These are phyloP conservation scores for Paraurostyla sp. DNA, from an alignment of 73 alveolate genomes.

Conservation along the genomic window DNA sequence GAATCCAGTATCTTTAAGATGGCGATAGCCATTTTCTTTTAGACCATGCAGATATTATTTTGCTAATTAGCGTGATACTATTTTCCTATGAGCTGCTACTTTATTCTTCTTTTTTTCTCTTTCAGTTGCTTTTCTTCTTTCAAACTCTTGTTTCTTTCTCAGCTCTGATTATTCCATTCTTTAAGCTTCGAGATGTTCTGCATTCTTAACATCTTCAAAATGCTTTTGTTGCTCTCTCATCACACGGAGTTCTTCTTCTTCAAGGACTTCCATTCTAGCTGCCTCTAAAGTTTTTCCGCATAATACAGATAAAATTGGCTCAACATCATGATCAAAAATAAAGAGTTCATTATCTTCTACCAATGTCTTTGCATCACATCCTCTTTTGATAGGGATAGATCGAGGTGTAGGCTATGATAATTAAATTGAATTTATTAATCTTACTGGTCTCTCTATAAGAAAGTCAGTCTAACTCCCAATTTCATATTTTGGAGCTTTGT, in stretches of 20 bases:
- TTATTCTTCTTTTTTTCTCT: constrained; percentile 70
- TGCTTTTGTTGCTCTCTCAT: constrained; percentile 92
- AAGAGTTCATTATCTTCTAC: constrained; percentile 89
- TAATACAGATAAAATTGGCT: constrained; percentile 93
- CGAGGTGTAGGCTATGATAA: constrained; percentile 82
- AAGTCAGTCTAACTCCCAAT: constrained; percentile 93
- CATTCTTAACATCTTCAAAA: constrained; percentile 90
- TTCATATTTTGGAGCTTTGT: constrained; percentile 82
- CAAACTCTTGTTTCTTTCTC: constrained; percentile 91
- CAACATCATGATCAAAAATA: constrained; percentile 94
- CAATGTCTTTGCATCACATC: constrained; percentile 92
- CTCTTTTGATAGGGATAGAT: constrained; percentile 90
- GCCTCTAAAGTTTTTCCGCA: constrained; percentile 93
- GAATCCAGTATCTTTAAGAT: constrained; percentile 13
- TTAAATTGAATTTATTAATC: neutral
- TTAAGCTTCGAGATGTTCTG: constrained; percentile 94
- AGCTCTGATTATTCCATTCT: constrained; percentile 94
- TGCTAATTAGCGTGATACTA: constrained; percentile 49
- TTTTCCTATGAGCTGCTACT: constrained; percentile 70
- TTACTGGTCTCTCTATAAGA: constrained; percentile 90
- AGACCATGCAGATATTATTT: constrained; percentile 45
- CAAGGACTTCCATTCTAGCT: constrained; percentile 98
- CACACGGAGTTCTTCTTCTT: constrained; percentile 96
- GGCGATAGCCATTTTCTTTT: constrained; percentile 16
- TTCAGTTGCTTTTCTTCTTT: constrained; percentile 66